These are phyloP conservation scores for Myotisia sp. DNA, from an alignment of 2,329 filamentous ascomycete genomes.

Conservation along the genomic window DNA sequence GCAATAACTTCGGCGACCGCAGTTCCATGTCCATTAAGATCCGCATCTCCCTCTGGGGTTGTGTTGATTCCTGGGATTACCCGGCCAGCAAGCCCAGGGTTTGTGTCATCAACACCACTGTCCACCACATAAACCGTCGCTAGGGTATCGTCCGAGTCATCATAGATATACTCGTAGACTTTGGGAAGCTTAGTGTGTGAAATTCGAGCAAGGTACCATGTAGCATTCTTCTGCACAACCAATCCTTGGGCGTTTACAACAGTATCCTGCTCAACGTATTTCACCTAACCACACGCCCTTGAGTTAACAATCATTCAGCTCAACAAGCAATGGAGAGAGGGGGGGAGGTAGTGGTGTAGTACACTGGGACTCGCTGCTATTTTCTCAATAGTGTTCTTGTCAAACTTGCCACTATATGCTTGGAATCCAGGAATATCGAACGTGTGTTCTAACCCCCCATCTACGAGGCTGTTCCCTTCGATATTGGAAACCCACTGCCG, in stretches of 20 bases:
- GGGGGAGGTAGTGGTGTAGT: neutral
- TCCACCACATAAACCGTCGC: conserved; percentile 26
- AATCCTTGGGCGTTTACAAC: conserved; percentile 2
- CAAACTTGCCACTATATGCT: conserved; percentile 9
- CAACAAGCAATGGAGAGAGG: neutral
- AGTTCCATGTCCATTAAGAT: conserved; percentile 25
- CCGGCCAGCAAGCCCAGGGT: conserved; percentile 24
- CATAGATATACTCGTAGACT: conserved; percentile 21
- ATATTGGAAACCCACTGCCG: conserved; percentile 1
- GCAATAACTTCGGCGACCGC: conserved; percentile 26
- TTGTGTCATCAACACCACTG: conserved; percentile 22
- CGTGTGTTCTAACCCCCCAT: conserved; percentile 1
- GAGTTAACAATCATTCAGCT: neutral
- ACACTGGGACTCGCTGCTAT: conserved; percentile 5
- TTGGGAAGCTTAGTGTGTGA: conserved; percentile 16
- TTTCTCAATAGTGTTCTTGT: conserved; percentile 6
- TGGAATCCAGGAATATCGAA: conserved; percentile 7
- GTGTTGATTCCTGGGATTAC: conserved; percentile 23
- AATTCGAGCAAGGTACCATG: conserved; percentile 24
- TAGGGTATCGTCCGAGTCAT: conserved; percentile 22
- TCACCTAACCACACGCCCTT: conserved; percentile 6
- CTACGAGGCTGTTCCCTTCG: neutral
- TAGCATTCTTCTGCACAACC: conserved; percentile 13
- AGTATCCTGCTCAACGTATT: conserved; percentile 10
- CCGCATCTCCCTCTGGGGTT: conserved; percentile 11